Evolutionary conservation across 139 green algal genomes (phyloP), one percentile per base, ranked within the genome.

Genomic region (Micractinium sp.): DNA sequence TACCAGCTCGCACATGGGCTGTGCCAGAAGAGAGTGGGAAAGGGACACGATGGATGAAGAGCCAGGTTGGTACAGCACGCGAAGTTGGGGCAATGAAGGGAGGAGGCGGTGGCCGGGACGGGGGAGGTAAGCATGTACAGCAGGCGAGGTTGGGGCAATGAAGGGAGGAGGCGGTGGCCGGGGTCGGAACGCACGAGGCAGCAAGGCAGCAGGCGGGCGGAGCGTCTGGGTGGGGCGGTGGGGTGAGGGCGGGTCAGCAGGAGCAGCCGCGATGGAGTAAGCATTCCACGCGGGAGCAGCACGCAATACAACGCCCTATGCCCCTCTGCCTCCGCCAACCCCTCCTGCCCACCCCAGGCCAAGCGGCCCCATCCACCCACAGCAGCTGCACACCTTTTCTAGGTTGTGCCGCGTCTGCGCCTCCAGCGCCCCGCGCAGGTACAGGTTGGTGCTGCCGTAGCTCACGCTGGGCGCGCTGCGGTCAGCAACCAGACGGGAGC

Each of bases 361-460:
- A 27, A 27, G 63, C 63, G 63, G 63, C 63, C 63, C 22, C 20
- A 71, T 4, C 63, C 63, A 25, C 13, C 25, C 29, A 36, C 78
- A 69, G 27, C 66, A 12, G 14, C 14, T 19, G 41, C 53, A 5
- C 53, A 90, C 86, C 78, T 95, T 95, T 33, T 29, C n/a, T 18
- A 98, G 91, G 90, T 99, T 99, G 19, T 82, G 82, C 29, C 93
- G 92, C 1, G 97, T 99, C 53, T 95, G 92, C 66, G 96, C 93
- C 85, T 99, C 98, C 38, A 99, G 94, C 9, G 96, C 92, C 3
- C 97, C 98, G 1, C 94, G 93, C 92, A 97, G 95, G 92, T 98
- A 99, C 39, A 99, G 94, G 87, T 97, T 97, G 29, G 78, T 91
- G 15, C 91, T 88, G 33, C 94, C 95, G 82, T 94, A 95, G 86